These are phyloP conservation scores for Microascus cirrosus DNA, from an alignment of 2,329 filamentous ascomycete species.

Conservation along the genomic window DNA sequence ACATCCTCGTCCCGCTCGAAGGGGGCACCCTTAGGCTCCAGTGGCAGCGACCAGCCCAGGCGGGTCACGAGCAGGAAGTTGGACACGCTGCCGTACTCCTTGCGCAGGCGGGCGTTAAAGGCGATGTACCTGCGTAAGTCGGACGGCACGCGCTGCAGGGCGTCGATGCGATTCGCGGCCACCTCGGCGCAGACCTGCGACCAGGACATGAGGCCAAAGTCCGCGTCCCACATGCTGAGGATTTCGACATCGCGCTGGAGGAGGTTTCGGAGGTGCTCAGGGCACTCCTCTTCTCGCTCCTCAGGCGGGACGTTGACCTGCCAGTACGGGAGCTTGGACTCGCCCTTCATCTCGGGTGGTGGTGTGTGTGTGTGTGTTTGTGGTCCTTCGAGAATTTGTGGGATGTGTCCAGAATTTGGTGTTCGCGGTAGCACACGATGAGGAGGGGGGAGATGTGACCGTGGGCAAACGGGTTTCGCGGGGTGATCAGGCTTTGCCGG, in stretches of 20 bases:
- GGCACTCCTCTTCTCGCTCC: constrained; percentile 56
- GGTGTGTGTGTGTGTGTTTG: no score
- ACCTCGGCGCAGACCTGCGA: constrained; percentile 53
- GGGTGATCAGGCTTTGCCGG: no score
- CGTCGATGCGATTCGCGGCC: constrained; percentile 55
- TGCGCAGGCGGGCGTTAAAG: constrained; percentile 53
- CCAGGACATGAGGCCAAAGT: constrained; percentile 59
- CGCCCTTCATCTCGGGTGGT: neutral
- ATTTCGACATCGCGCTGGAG: constrained; percentile 58
- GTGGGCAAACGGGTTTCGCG: no score
- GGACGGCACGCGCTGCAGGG: constrained; percentile 66
- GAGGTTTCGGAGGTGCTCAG: constrained; percentile 54
- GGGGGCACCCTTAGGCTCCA: constrained; percentile 20
- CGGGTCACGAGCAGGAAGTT: constrained; percentile 62
- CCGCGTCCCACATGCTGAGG: constrained; percentile 57
- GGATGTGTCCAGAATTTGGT: no score
- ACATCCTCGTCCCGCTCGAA: constrained; percentile 44
- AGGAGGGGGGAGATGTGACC: no score
- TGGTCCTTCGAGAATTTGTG: no score
- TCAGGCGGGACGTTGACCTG: constrained; percentile 62
- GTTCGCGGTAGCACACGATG: no score
- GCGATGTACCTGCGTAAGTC: constrained; percentile 68
- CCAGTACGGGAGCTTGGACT: constrained; percentile 54
- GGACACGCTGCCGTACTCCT: constrained; percentile 65
- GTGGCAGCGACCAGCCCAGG: constrained; percentile 52